Evolutionary conservation across 1,284 basidiomycete species (phyloP).

Genomic region (Rhodotorula sp.): DNA sequence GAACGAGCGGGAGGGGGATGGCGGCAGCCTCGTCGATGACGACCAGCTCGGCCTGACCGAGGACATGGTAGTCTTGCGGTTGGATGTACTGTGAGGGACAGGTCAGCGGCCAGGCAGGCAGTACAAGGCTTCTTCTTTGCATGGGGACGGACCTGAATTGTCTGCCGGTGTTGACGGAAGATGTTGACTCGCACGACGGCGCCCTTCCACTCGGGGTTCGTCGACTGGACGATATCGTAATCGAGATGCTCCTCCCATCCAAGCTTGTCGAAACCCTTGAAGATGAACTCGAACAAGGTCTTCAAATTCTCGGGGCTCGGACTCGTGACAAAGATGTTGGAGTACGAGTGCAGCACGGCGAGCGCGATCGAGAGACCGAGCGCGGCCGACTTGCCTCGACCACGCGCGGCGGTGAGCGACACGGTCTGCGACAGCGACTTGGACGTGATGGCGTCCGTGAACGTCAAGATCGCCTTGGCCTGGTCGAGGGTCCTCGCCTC

Average conservation of each 20-base stretch:
- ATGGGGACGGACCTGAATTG: conserved; percentile 68
- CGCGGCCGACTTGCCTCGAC: conserved; percentile 95
- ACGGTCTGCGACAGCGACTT: conserved; percentile 94
- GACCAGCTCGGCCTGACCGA: conserved; percentile 95
- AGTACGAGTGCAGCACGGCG: conserved; percentile 90
- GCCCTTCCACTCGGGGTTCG: conserved; percentile 90
- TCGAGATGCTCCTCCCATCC: conserved; percentile 98
- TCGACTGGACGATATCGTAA: conserved; percentile 92
- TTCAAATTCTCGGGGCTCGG: conserved; percentile 97
- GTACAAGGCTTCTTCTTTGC: too few species aligned
- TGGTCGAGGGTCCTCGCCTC: conserved; percentile 86
- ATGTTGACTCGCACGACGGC: conserved; percentile 95
- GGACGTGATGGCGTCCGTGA: conserved; percentile 85
- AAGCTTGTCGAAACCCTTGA: conserved; percentile 91
- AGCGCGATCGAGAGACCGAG: conserved; percentile 91
- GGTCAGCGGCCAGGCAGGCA: background rate
- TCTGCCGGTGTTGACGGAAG: conserved; percentile 88
- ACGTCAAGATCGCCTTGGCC: conserved; percentile 82
- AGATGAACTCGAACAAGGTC: conserved; percentile 96
- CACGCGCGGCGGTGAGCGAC: conserved; percentile 88
- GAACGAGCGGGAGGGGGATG: conserved; percentile 91
- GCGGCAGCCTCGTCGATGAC: conserved; percentile 99
- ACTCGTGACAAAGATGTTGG: conserved; percentile 97
- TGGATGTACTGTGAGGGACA: conserved; percentile 74
- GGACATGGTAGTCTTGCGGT: conserved; percentile 93